Evolutionary conservation across 2,329 filamentous ascomycete genomes (phyloP).

Genomic region (Aspergillus sp.): DNA sequence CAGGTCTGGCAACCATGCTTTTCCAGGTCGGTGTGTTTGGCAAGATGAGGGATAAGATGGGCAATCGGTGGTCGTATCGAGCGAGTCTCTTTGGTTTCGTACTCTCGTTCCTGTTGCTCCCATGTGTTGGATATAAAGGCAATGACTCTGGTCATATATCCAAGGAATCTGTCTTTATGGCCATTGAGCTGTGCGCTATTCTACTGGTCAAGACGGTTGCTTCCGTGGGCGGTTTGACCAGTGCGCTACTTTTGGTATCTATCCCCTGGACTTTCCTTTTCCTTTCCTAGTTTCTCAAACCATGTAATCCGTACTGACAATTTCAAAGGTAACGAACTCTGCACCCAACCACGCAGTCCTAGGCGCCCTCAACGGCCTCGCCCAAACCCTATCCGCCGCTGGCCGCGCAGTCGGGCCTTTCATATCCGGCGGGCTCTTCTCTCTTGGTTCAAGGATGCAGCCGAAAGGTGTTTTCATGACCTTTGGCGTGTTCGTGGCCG

Average conservation of each 20-base stretch:
- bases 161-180: slow-evolving; percentile 61
- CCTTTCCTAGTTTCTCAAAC: neutral
- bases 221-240: slow-evolving; percentile 80
- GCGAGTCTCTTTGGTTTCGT: slow-evolving; percentile 71
- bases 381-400: slow-evolving; percentile 85
- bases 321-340: slow-evolving; percentile 75
- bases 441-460: slow-evolving; percentile 61
- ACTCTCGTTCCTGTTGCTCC: slow-evolving; percentile 76
- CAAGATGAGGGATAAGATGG: slow-evolving; percentile 65
- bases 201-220: slow-evolving; percentile 85
- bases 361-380: slow-evolving; percentile 84
- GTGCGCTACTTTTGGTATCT: slow-evolving; percentile 78
- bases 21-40: slow-evolving; percentile 87
- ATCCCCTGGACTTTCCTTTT: slow-evolving; percentile 23
- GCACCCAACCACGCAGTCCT: slow-evolving; percentile 77
- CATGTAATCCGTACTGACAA: neutral
- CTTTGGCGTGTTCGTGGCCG: slow-evolving; percentile 79
- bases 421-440: slow-evolving; percentile 77
- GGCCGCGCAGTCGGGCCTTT: slow-evolving; percentile 85
- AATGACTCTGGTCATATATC: slow-evolving; percentile 49
- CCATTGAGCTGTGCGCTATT: slow-evolving; percentile 69
- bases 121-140: slow-evolving; percentile 74
- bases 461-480: slow-evolving; percentile 77
- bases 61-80: slow-evolving; percentile 79
- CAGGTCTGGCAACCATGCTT: slow-evolving; percentile 73